Evolutionary conservation across 371 early-diverging fungal species (phyloP), one percentile per base, ranked within the genome.

Genomic region (Rhizopus delemar): DNA sequence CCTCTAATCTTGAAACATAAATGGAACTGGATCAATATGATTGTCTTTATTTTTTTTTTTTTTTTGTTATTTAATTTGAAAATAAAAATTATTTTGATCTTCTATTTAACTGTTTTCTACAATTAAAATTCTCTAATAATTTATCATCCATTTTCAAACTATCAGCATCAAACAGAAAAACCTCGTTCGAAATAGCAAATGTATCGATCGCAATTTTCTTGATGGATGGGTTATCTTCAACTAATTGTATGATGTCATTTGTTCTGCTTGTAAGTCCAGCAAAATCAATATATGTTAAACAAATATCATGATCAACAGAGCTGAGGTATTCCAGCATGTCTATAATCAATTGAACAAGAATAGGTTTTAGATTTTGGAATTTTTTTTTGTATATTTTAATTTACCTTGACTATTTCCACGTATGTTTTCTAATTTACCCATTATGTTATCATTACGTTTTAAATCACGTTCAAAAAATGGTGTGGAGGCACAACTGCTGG

Each of bases 271-370:
- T 36, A n/a, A 61, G 29, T 38, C 51, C 62, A 56, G 62, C 51
- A 62, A 62, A 62, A 39, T 62, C 63, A 15, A 62, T 46, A 11
- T 53, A 56, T 51, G 38, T 56, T 51, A 62, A 55, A 52, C 62
- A 62, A 49, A 62, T 39, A 46, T 56, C 41, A 62, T 62, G 56
- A 54, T 55, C 38, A 39, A 48, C 41, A 33, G 60, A 46, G 29
- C 55, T 46, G 52, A 59, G 53, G 51, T 62, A 62, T 46, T 51
- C 46, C 15, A 52, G 34, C 62, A 61, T 55, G 41, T 61, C 56
- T 63, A 62, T 45, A 4, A 33, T 57, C 51, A 57, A 62, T 62
- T 50, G 53, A 57, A 57, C 43, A 61, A 45, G 51, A 46, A 56
- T 41, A n/a, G 16, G 3, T 52, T 52, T 52, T 52, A 52, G 22